Evolutionary conservation across 176 grass and related monocot genomes (phyloP), one percentile per base, ranked within the genome.

Genomic region (Leersia perrieri): DNA sequence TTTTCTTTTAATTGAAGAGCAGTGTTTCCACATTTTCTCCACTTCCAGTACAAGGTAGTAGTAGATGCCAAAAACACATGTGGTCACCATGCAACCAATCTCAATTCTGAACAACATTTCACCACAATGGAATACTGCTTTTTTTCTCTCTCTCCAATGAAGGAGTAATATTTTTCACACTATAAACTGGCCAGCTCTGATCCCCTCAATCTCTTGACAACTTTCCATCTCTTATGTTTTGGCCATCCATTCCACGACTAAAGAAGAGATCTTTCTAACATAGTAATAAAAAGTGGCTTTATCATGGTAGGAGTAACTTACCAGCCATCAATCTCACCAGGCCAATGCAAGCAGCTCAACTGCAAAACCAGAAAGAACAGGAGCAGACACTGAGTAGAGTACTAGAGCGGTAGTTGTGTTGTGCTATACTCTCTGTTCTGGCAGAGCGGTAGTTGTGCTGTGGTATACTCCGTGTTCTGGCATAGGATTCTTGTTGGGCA

Each of bases 401-500:
- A 53, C 36, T 63, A 63, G 9, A 63, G 6, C 18, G 18, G 45
- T 57, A 28, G 36, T 63, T 55, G 60, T 36, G 15, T 10, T 20
- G 35, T 41, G 20, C 39, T 36, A 30, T 25, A 34, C 40, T 34
- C 57, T 60, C 25, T 23, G 23, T 57, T 42, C 71, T 40, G 23
- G 67, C 78, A 63, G 25, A 45, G 6, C 9, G 81, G 68, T 85
- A 25, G 60, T 58, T 55, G 60, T 36, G 15, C 5, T 20, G 35
- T 41, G 20, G 53, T 36, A 30, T 25, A 34, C 40, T 34, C 57
- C 66, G 31, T 23, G 23, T 57, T 42, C 71, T 40, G 23, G 67
- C 78, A 61, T 89, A 68, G 83, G 83, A 90, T 90, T 82, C 83
- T 78, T 60, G 73, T n/a, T 86, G 73, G 61, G 61, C 73, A 38